A percentile compares a stretch with the other conserved stretches of the same genome.
Conservation (phyloP, 306 rosid species). For the Vachellia pachyceras region DNA sequence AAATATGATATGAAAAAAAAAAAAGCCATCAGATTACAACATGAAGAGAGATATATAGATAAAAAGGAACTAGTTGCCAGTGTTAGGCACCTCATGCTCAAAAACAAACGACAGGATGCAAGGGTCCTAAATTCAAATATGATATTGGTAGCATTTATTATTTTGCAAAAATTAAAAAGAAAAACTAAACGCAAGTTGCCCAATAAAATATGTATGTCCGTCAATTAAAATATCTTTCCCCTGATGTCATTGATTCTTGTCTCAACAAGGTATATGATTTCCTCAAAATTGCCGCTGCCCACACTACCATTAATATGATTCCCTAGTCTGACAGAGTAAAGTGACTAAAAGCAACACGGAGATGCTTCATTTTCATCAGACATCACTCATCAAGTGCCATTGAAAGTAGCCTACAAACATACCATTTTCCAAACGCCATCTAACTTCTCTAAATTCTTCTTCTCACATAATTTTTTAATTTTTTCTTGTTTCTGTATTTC, state of each 20-base stretch:
- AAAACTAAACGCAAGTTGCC: not conserved
- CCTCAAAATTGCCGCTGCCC: constrained; percentile 8
- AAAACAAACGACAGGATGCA: constrained; percentile 20
- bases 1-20: constrained; percentile 20
- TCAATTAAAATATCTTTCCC: constrained; percentile 22
- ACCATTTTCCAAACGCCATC: constrained; percentile 97
- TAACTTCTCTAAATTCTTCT: constrained; percentile 80
- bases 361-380: not conserved
- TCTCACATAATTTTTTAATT: constrained; percentile 61
- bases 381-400: constrained; percentile 10
- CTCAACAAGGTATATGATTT: constrained; percentile 17
- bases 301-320: constrained; percentile 17
- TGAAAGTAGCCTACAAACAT: constrained; percentile 32
- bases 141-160: constrained; percentile 11
- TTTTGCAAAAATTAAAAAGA: constrained; percentile 10
- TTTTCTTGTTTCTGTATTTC: constrained; percentile 70
- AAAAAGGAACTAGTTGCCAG: constrained; percentile 11
- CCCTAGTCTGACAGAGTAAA: constrained; percentile 2
- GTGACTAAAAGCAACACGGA: constrained; percentile 15
- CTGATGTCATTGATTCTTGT: constrained; percentile 4
- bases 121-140: constrained; percentile 19
- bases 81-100: constrained; percentile 8
- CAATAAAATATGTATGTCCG: constrained; percentile 11
- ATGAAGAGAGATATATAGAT: constrained; percentile 21
- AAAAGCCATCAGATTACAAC: constrained; percentile 22